A percentile compares a stretch with the other conserved stretches of the same genome.
Evolutionary conservation across 164 flowering plant species (phyloP).

Genomic region (Aristolochia fimbriata): DNA sequence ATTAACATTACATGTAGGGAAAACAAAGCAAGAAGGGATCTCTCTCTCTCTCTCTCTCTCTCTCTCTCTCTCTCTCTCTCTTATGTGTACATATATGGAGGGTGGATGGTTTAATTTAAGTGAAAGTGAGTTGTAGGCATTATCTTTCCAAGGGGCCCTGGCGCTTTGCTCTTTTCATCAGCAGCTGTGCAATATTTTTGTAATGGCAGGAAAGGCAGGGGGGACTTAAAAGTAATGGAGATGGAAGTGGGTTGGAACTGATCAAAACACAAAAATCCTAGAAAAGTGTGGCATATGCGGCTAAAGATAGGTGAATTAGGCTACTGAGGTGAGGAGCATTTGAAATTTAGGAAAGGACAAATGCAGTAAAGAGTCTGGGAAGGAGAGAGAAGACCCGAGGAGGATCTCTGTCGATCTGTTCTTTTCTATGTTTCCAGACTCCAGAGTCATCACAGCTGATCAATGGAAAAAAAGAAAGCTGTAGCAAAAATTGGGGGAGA

Average conservation of each 20-base stretch:
- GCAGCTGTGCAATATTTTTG: too few species aligned
- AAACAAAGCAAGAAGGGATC: not conserved
- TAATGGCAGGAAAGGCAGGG: too few species aligned
- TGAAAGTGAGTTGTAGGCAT: slow-evolving; percentile 2
- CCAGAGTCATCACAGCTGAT: not conserved
- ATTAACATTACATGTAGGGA: slow-evolving; percentile 2
- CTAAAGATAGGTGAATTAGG: slow-evolving; percentile 17
- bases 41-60: too few species aligned
- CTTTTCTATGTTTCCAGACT: not conserved
- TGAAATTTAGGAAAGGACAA: slow-evolving; percentile 29
- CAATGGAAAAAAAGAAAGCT: not conserved
- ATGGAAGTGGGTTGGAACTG: too few species aligned
- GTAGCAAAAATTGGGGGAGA: too few species aligned
- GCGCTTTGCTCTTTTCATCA: slow-evolving; percentile 2
- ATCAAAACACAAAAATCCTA: slow-evolving; percentile 13
- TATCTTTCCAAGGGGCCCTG: slow-evolving; percentile 7
- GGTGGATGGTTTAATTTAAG: not conserved
- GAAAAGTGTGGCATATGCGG: slow-evolving; percentile 11
- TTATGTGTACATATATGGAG: not conserved
- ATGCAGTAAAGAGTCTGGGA: slow-evolving; percentile 14
- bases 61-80: too few species aligned
- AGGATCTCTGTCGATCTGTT: slow-evolving; percentile 14
- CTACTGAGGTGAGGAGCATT: slow-evolving; percentile 12
- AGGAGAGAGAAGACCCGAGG: slow-evolving; percentile 7
- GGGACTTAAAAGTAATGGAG: too few species aligned